Evolutionary conservation across 805 yeast genomes (phyloP).

Genomic region (Cyberlindnera mississippiensis): DNA sequence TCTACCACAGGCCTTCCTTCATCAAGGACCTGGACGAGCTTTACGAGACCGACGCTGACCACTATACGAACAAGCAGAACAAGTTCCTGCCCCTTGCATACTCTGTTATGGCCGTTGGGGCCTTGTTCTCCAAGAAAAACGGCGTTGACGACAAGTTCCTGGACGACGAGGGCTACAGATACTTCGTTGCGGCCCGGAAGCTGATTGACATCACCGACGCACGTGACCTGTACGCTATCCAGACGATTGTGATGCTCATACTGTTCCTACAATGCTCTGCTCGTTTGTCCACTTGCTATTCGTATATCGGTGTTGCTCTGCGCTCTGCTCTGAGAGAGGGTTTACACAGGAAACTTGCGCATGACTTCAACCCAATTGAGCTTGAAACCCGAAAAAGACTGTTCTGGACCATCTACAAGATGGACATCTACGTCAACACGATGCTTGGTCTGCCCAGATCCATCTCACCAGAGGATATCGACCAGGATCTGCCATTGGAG

Average conservation of each 20-base stretch:
- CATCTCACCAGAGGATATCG: constrained; percentile 72
- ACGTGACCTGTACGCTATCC: constrained; percentile 75
- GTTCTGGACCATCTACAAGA: constrained; percentile 86
- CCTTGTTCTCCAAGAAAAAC: constrained; percentile 57
- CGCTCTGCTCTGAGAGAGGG: constrained; percentile 82
- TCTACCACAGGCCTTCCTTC: constrained; percentile 81
- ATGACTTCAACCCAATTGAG: constrained; percentile 68
- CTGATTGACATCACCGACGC: constrained; percentile 80
- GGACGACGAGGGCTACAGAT: constrained; percentile 75
- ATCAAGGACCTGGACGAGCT: constrained; percentile 69
- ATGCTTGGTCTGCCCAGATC: constrained; percentile 82
- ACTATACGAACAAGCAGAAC: constrained; percentile 68
- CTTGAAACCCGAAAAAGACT: constrained; percentile 78
- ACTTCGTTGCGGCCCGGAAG: constrained; percentile 76
- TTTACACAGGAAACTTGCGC: constrained; percentile 60
- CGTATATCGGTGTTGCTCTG: constrained; percentile 84
- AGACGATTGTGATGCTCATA: constrained; percentile 81
- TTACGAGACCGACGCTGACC: constrained; percentile 68
- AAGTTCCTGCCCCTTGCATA: constrained; percentile 76
- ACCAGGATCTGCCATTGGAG: constrained; percentile 82
- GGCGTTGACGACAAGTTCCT: constrained; percentile 32
- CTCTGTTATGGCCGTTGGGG: constrained; percentile 87
- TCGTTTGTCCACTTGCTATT: constrained; percentile 78
- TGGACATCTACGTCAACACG: constrained; percentile 87
- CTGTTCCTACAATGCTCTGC: constrained; percentile 87